Evolutionary conservation across 176 grass and related monocot genomes (phyloP), one percentile per base, ranked within the genome.

Genomic region (Neostapfia colusana): DNA sequence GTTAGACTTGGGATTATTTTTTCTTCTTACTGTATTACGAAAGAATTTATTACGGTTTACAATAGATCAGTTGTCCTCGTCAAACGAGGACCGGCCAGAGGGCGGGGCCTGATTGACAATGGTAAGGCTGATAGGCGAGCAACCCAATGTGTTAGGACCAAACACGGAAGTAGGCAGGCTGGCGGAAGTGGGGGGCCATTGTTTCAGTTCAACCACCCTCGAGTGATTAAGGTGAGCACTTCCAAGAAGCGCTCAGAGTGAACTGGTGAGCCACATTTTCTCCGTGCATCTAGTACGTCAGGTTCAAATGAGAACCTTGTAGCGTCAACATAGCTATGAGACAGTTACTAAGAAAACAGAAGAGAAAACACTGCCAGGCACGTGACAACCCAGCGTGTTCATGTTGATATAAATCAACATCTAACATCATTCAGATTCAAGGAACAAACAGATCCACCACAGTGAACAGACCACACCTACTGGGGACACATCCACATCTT

Each of bases 381-480:
- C 2, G 50, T 21, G 1, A 54, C 8, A 8, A 54, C 50, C 2
- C 49, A 8, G 49, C 18, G 9, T 20, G 50, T 69, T 83, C 41
- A 10, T 10, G 43, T 43, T 4, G 18, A 84, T 11, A 17, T 2
- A 5, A n/a, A 78, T 69, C 62, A 44, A 18, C 68, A 67, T 3
- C 23, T 16, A 35, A 36, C 21, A 60, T 31, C 2, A 48, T 83
- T 79, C 17, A 68, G 53, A 38, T 74, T 54, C 71, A 27, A 23
- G 43, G 34, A 83, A 57, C 62, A 53, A 83, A 53, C 67, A 49
- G 20, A 10, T 61, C 59, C 67, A 1, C 51, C 0, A 4, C 28
- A 25, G 15, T 15, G 41, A 14, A 18, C 18, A 16, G 31, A 55
- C 23, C 2, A 21, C 45, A 69, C 35, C 53, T 63, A 79, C 10